Evolutionary conservation across 2,329 filamentous ascomycete genomes (phyloP).

Genomic region (Nigrospora osmanthi): DNA sequence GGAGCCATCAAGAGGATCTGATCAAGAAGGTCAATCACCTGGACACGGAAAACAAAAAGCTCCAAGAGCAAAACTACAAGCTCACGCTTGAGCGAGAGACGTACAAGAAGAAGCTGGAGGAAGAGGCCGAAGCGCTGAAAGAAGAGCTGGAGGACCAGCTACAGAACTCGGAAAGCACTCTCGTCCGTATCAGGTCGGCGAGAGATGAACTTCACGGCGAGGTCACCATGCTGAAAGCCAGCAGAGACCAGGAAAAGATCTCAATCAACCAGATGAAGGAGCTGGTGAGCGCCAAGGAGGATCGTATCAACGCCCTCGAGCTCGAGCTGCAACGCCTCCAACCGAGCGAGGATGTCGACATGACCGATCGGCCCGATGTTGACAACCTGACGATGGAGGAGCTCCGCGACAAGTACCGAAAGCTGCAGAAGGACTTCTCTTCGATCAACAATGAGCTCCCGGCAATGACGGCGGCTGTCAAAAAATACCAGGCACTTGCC

Average conservation of each 20-base stretch:
- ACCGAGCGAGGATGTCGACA: slow-evolving; percentile 36
- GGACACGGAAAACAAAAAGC: slow-evolving; percentile 77
- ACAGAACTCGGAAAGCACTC: slow-evolving; percentile 71
- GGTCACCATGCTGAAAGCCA: slow-evolving; percentile 68
- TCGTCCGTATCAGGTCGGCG: slow-evolving; percentile 75
- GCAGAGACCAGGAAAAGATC: slow-evolving; percentile 66
- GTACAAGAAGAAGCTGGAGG: slow-evolving; percentile 74
- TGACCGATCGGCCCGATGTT: slow-evolving; percentile 37
- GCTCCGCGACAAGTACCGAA: slow-evolving; percentile 63
- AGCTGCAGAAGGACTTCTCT: slow-evolving; percentile 70
- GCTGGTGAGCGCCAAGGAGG: slow-evolving; percentile 69
- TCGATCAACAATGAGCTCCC: slow-evolving; percentile 83
- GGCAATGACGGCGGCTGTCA: slow-evolving; percentile 85
- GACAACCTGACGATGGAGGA: slow-evolving; percentile 61
- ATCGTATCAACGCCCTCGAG: slow-evolving; percentile 75
- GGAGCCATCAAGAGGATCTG: slow-evolving; percentile 83
- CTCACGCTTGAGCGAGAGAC: slow-evolving; percentile 76
- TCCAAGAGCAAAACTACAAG: slow-evolving; percentile 80
- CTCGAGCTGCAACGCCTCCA: slow-evolving; percentile 69
- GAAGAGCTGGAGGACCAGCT: slow-evolving; percentile 78
- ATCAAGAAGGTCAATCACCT: slow-evolving; percentile 88
- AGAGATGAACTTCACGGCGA: slow-evolving; percentile 84
- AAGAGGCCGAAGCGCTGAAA: slow-evolving; percentile 65
- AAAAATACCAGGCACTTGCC: slow-evolving; percentile 76
- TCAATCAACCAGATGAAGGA: slow-evolving; percentile 72